Evolutionary conservation across 169 alveolate genomes (phyloP).

Genomic region (Perkinsus chesapeaki): DNA sequence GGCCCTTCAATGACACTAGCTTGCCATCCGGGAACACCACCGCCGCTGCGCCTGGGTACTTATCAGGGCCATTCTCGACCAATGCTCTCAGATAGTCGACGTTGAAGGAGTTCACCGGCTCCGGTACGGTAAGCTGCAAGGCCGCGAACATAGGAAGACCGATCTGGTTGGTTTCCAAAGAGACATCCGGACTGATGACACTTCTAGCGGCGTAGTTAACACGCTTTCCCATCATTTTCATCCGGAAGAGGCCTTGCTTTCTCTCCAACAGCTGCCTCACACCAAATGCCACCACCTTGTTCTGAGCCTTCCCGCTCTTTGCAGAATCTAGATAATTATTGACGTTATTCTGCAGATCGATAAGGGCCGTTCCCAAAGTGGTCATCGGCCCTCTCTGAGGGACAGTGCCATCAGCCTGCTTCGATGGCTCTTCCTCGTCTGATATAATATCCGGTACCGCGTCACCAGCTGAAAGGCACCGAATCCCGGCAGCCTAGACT

Average conservation of each 20-base stretch:
- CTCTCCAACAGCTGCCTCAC: constrained; percentile 86
- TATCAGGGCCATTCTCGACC: constrained; percentile 85
- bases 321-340: not conserved
- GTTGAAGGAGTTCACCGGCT: constrained; percentile 79
- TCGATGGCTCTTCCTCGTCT: not conserved
- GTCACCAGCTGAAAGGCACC: not conserved
- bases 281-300: constrained; percentile 46
- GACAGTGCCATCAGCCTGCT: not conserved
- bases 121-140: constrained; percentile 54
- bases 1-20: constrained; percentile 19
- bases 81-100: constrained; percentile 65
- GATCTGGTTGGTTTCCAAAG: constrained; percentile 89
- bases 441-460: not conserved
- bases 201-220: constrained; percentile 97
- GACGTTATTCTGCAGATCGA: not conserved
- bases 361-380: not conserved
- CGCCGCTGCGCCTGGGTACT: constrained; percentile 94
- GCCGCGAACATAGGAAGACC: constrained; percentile 85
- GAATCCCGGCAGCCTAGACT: not conserved
- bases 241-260: constrained; percentile 93
- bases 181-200: constrained; percentile 97
- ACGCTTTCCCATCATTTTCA: constrained; percentile 97
- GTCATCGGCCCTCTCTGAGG: not conserved
- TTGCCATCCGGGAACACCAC: constrained; percentile 35
- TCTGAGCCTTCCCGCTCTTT: not conserved